These are phyloP conservation scores for Podila minutissima DNA, from an alignment of 192 early-diverging fungal species.

Conservation along the genomic window DNA sequence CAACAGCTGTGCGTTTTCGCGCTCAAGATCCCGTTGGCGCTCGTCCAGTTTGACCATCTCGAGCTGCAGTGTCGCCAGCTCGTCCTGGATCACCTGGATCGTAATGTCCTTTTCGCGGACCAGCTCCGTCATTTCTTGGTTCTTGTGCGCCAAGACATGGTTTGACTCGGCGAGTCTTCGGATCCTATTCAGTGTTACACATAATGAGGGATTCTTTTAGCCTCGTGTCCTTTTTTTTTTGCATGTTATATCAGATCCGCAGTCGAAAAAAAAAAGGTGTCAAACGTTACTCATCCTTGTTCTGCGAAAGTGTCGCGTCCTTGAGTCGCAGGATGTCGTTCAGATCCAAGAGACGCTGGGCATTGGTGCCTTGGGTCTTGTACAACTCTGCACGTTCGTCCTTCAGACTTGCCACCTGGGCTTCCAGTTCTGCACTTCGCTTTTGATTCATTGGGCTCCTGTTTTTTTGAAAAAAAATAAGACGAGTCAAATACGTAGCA, in stretches of 20 bases:
- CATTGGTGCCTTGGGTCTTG: slow-evolving; percentile 89
- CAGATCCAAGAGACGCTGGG: slow-evolving; percentile 87
- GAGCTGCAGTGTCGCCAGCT: slow-evolving; percentile 88
- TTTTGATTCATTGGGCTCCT: slow-evolving; percentile 69
- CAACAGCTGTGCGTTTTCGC: slow-evolving; percentile 88
- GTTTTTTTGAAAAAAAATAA: neutral
- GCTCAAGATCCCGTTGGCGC: slow-evolving; percentile 69
- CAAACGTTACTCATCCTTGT: slow-evolving; percentile 73
- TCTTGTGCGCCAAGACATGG: slow-evolving; percentile 29
- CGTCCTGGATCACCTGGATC: slow-evolving; percentile 93
- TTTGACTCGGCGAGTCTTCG: slow-evolving; percentile 46
- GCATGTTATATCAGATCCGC: neutral
- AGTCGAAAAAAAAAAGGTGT: slow-evolving; percentile 16
- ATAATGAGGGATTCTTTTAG: neutral
- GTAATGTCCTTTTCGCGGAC: slow-evolving; percentile 91
- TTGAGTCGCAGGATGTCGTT: slow-evolving; percentile 77
- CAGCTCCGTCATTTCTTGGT: slow-evolving; percentile 53
- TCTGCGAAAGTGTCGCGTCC: slow-evolving; percentile 64
- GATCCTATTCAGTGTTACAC: slow-evolving; percentile 31
- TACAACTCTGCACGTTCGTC: slow-evolving; percentile 91
- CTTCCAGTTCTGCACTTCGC: slow-evolving; percentile 77
- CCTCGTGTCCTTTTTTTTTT: slow-evolving; percentile 17
- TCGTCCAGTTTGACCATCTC: slow-evolving; percentile 86
- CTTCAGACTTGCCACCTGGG: slow-evolving; percentile 77
- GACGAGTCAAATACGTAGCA: neutral